Conservation (phyloP, 805 yeast species). For the Cephaloascus albidus region DNA sequence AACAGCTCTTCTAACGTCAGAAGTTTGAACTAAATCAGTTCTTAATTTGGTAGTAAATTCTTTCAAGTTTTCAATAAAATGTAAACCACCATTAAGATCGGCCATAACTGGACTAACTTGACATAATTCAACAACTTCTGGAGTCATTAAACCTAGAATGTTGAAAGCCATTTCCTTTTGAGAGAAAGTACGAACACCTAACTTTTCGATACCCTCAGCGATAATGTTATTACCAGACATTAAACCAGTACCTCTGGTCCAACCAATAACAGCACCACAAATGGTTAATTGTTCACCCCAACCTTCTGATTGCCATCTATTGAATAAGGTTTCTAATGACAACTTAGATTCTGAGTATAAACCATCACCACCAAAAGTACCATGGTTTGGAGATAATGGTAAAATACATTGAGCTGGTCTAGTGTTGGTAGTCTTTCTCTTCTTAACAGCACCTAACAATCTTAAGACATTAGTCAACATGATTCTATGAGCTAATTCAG, state of each 20-base stretch:
- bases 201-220: slow-evolving; percentile 93
- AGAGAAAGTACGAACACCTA: slow-evolving; percentile 96
- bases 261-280: slow-evolving; percentile 98
- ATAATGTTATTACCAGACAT: slow-evolving; percentile 96
- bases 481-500: slow-evolving; percentile 97
- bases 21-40: slow-evolving; percentile 63
- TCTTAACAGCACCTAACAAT: slow-evolving; percentile 83
- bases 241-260: slow-evolving; percentile 99
- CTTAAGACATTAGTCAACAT: slow-evolving; percentile 95
- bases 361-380: slow-evolving; percentile 98
- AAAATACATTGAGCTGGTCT: slow-evolving; percentile 97
- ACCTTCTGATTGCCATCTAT: slow-evolving; percentile 98
- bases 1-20: slow-evolving; percentile 93
- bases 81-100: slow-evolving; percentile 98
- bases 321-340: slow-evolving; percentile 90
- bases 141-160: slow-evolving; percentile 86
- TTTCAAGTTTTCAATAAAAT: slow-evolving; percentile 84
- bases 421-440: slow-evolving; percentile 78
- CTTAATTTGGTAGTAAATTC: slow-evolving; percentile 77
- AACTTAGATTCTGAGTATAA: slow-evolving; percentile 96
- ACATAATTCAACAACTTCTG: slow-evolving; percentile 74
- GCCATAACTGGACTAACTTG: slow-evolving; percentile 96
- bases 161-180: slow-evolving; percentile 99
- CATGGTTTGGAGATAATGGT: slow-evolving; percentile 98
- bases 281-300: slow-evolving; percentile 92